A percentile compares a stretch with the other conserved stretches of the same genome.
These are phyloP conservation scores for Mikania micrantha DNA, from an alignment of 129 eudicot species.

Conservation along the genomic window DNA sequence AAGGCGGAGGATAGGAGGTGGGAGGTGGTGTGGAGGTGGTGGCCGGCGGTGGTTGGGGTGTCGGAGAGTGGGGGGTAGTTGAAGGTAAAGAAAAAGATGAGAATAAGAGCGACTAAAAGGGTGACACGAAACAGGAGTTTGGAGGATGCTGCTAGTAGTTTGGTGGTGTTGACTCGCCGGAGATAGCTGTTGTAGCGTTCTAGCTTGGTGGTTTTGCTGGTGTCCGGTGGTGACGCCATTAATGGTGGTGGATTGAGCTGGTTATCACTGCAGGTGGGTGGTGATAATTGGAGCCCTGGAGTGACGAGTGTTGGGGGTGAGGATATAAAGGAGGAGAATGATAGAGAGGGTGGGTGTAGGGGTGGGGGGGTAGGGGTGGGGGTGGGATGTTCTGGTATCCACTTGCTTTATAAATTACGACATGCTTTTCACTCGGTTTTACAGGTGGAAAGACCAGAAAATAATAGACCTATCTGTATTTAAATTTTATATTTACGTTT, in stretches of 20 bases:
- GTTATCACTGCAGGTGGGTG: background rate
- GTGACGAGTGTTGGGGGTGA: conserved; percentile 16
- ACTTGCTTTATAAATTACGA: conserved; percentile 39
- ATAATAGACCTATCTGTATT: conserved; percentile 16
- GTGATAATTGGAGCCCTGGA: conserved; percentile 35
- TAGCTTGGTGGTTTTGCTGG: conserved; percentile 73
- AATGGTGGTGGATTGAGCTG: background rate
- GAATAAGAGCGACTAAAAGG: conserved; percentile 51
- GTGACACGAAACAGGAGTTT: conserved; percentile 85
- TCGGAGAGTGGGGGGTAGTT: conserved; percentile 60
- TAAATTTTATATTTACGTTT: background rate
- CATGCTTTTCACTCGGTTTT: conserved; percentile 43
- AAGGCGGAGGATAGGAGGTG: conserved; percentile 66
- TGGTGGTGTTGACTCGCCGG: conserved; percentile 71
- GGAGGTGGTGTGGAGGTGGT: conserved; percentile 40
- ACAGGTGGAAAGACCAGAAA: conserved; percentile 30
- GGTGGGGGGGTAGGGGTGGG: background rate
- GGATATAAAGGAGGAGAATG: conserved; percentile 24
- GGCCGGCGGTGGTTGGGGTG: background rate
- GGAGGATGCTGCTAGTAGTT: conserved; percentile 79
- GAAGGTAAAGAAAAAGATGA: conserved; percentile 66
- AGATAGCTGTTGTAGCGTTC: conserved; percentile 88
- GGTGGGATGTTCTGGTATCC: conserved; percentile 25
- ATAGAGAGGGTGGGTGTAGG: background rate
- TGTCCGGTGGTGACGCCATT: conserved; percentile 59